Conservation (phyloP, 73 alveolate genomes). For the Stentor coeruleus region DNA sequence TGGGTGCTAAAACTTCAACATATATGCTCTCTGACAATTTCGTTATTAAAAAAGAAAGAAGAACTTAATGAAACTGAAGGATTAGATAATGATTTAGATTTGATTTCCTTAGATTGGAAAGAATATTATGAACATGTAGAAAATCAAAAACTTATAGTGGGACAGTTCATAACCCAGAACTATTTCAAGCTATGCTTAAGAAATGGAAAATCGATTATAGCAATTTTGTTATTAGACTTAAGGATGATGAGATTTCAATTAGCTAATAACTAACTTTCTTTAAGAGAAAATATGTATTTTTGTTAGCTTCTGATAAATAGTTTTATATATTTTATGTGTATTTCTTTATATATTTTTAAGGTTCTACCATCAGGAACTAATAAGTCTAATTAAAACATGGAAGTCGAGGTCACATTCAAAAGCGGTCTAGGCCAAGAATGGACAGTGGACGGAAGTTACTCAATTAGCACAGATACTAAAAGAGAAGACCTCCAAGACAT, state of each 20-base stretch:
- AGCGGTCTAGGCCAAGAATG: slow-evolving; percentile 3
- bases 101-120: background rate
- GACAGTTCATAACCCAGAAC: slow-evolving; percentile 3
- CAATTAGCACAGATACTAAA: background rate
- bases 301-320: too few relatives aligned
- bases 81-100: background rate
- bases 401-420: background rate
- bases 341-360: too few relatives aligned
- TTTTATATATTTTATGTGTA: too few relatives aligned
- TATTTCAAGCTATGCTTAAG: background rate
- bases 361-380: too few relatives aligned
- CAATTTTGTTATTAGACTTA: background rate
- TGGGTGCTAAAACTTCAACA: background rate
- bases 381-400: too few relatives aligned
- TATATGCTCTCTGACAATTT: too few relatives aligned
- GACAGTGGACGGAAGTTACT: background rate
- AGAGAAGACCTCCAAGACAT: background rate
- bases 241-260: too few relatives aligned
- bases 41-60: background rate
- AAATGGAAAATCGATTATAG: slow-evolving; percentile 5
- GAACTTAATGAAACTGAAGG: background rate
- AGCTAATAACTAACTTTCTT: too few relatives aligned
- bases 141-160: slow-evolving; percentile 9
- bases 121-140: background rate
- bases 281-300: too few relatives aligned